A percentile compares a stretch with the other conserved stretches of the same genome.
phyloP scores from a whole-genome alignment of 148 eudicot species.

The Camellia japonica region DNA sequence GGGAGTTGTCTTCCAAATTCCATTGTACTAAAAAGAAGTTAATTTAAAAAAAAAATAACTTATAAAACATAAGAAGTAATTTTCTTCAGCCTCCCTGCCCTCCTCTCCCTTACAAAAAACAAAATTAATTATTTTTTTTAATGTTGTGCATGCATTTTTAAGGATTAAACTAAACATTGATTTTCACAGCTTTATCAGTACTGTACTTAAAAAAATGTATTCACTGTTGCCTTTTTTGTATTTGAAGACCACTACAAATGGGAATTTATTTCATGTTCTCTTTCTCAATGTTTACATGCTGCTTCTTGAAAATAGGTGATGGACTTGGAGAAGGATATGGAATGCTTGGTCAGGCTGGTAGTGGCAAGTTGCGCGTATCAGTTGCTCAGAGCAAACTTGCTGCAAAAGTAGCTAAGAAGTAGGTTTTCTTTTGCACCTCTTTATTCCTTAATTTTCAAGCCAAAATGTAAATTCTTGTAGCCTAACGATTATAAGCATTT shows the following conservation, averaged over 20 bases:
- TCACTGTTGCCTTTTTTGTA: neutral
- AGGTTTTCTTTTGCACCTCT: constrained; percentile 23
- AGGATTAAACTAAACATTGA: neutral
- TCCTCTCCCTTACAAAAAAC: neutral
- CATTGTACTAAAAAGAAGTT: too few species aligned
- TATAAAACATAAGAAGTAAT: too few species aligned
- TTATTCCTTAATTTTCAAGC: neutral
- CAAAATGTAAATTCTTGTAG: neutral
- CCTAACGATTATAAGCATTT: neutral
- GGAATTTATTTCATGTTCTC: neutral
- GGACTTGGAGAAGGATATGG: constrained; percentile 99
- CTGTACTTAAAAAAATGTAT: neutral
- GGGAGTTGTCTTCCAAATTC: too few species aligned
- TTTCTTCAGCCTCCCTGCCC: neutral
- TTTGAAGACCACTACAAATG: neutral
- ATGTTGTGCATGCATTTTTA: neutral
- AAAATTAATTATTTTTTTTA: too few species aligned
- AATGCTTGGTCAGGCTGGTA: constrained; percentile 99
- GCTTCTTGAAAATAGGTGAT: constrained; percentile 56
- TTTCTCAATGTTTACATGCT: constrained; percentile 1
- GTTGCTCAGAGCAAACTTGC: constrained; percentile 87
- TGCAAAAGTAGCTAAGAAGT: constrained; percentile 91
- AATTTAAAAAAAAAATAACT: too few species aligned
- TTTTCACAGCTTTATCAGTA: neutral
- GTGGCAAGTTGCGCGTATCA: constrained; percentile 85